phyloP scores from a whole-genome alignment of 1,139 yeast species.

The Suhomyces guaymorum region DNA sequence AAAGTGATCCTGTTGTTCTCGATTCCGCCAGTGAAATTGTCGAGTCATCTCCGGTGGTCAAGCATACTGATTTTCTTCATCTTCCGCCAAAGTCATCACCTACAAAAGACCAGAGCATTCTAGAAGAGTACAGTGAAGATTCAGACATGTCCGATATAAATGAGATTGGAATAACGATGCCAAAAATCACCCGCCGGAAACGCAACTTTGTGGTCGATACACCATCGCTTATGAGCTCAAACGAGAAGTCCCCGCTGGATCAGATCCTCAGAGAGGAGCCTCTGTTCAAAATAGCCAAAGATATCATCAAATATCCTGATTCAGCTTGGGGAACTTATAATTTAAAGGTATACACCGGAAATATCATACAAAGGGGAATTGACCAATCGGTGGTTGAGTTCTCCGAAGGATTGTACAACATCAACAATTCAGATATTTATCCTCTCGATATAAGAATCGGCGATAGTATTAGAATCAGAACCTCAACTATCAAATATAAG shows the following conservation, averaged over 20 bases:
- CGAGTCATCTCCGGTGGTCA: slow-evolving; percentile 19
- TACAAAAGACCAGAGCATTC: slow-evolving; percentile 8
- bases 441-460: slow-evolving; percentile 41
- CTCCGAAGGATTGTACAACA: slow-evolving; percentile 32
- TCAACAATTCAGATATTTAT: slow-evolving; percentile 32
- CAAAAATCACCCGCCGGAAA: slow-evolving; percentile 9
- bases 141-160: slow-evolving; percentile 6
- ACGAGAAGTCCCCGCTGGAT: not conserved
- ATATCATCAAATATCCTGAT: slow-evolving; percentile 20
- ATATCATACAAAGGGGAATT: slow-evolving; percentile 20
- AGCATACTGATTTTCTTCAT: slow-evolving; percentile 9
- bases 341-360: slow-evolving; percentile 40
- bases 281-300: slow-evolving; percentile 20
- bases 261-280: slow-evolving; percentile 23
- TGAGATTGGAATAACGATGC: slow-evolving; percentile 4
- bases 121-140: not conserved
- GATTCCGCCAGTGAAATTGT: slow-evolving; percentile 16
- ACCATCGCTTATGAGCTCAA: slow-evolving; percentile 5
- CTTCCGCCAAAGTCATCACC: slow-evolving; percentile 17
- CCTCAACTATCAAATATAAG: slow-evolving; percentile 26
- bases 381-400: slow-evolving; percentile 35
- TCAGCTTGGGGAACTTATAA: slow-evolving; percentile 43
- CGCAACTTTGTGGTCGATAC: slow-evolving; percentile 13
- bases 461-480: slow-evolving; percentile 26
- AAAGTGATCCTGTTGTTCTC: slow-evolving; percentile 12